Percentiles rank a stretch among this genome's conserved stretches.
These are phyloP conservation scores for Ramaria rubella DNA, from an alignment of 768 basidiomycete genomes.

Conservation along the genomic window DNA sequence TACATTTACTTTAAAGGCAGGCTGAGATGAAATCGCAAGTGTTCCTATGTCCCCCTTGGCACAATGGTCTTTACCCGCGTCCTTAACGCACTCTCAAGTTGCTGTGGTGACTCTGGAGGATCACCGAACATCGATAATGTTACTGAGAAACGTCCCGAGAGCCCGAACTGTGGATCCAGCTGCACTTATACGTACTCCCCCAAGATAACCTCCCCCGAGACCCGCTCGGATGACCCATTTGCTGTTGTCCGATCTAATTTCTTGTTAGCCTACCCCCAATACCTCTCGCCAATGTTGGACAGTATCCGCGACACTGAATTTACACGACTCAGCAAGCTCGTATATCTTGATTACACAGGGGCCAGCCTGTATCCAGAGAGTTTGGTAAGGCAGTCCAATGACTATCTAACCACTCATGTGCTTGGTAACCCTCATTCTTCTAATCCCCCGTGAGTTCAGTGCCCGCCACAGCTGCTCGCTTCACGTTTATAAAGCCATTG, in stretches of 20 bases:
- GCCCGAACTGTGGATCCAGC: constrained; percentile 3
- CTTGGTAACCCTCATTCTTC: constrained; percentile 84
- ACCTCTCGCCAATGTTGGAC: constrained; percentile 68
- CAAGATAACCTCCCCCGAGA: not conserved
- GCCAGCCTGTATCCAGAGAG: constrained; percentile 75
- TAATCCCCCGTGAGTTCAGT: constrained; percentile 63
- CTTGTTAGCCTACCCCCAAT: constrained; percentile 42
- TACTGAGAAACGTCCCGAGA: not conserved
- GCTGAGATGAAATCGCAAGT: not conserved
- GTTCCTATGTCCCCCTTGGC: not conserved
- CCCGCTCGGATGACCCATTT: not conserved
- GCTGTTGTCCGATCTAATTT: constrained; percentile 26
- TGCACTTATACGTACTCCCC: constrained; percentile 1
- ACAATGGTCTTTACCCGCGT: constrained; percentile 3
- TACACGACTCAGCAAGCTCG: constrained; percentile 56
- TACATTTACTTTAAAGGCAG: too few relatives aligned
- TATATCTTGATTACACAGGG: constrained; percentile 85
- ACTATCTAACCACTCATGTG: constrained; percentile 58
- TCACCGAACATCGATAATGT: not conserved
- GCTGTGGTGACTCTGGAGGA: not conserved
- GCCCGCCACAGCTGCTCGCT: not conserved
- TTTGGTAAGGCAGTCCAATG: constrained; percentile 61
- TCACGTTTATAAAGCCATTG: constrained; percentile 11
- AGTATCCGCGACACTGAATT: constrained; percentile 60
- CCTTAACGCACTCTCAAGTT: not conserved